A percentile compares a stretch with the other conserved stretches of the same genome.
These are phyloP conservation scores for Gymnopus androsaceus DNA, from an alignment of 1,284 basidiomycete species.

Conservation along the genomic window DNA sequence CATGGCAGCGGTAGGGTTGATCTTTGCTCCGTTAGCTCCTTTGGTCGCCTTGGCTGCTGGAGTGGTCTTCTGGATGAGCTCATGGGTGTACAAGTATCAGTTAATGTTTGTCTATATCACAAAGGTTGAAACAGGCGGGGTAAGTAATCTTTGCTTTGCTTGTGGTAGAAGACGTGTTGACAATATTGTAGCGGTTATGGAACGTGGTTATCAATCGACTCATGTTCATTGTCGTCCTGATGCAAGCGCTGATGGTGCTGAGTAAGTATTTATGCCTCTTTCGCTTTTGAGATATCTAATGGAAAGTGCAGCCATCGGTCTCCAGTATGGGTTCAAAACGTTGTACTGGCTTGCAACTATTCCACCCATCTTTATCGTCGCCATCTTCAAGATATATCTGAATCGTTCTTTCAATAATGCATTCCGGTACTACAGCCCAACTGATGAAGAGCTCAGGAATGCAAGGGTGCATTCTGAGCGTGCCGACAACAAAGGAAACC, in stretches of 20 bases:
- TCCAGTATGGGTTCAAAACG: conserved; percentile 76
- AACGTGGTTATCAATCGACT: conserved; percentile 89
- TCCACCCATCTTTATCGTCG: conserved; percentile 77
- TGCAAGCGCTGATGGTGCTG: conserved; percentile 85
- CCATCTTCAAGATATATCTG: conserved; percentile 84
- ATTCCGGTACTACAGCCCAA: conserved; percentile 82
- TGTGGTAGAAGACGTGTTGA: conserved; percentile 1
- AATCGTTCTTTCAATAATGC: conserved; percentile 63
- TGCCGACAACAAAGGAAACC: conserved; percentile 66
- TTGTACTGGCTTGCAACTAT: conserved; percentile 72
- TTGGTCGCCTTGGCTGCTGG: conserved; percentile 78
- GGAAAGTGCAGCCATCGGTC: conserved; percentile 68
- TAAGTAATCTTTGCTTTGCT: conserved; percentile 42
- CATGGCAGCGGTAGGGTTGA: conserved; percentile 83
- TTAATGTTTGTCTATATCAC: conserved; percentile 91
- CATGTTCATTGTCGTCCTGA: conserved; percentile 71
- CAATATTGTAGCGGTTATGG: conserved; percentile 74
- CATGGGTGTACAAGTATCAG: conserved; percentile 88
- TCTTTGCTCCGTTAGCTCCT: conserved; percentile 92
- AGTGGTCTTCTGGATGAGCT: conserved; percentile 82
- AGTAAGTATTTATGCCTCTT: conserved; percentile 64
- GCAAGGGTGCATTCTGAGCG: conserved; percentile 73
- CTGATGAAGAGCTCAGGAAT: conserved; percentile 66
- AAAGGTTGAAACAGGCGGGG: conserved; percentile 88
- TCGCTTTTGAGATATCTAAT: too few species aligned